phyloP scores from a whole-genome alignment of 2,329 filamentous ascomycete genomes.

The Xylaria sp. region DNA sequence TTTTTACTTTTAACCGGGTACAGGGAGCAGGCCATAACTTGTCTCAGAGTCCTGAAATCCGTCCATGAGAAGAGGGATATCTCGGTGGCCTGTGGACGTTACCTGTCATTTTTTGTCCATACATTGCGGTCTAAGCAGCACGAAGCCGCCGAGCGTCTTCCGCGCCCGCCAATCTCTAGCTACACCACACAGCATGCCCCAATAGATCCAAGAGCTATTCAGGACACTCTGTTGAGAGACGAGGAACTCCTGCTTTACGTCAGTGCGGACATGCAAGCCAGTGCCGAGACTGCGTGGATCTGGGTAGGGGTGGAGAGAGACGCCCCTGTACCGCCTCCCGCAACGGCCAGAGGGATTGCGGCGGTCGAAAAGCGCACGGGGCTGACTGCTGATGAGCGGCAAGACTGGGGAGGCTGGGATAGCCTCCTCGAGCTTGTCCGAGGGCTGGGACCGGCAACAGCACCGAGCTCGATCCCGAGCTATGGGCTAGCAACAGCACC shows the following conservation, averaged over 20 bases:
- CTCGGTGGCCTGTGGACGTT: slow-evolving; percentile 81
- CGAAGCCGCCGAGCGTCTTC: slow-evolving; percentile 54
- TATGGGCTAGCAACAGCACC: slow-evolving; percentile 37
- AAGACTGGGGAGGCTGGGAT: slow-evolving; percentile 85
- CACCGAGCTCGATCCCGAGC: slow-evolving; percentile 44
- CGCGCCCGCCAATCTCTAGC: slow-evolving; percentile 42
- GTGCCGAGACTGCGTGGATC: slow-evolving; percentile 81
- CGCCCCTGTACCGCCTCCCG: slow-evolving; percentile 41
- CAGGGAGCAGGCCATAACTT: slow-evolving; percentile 76
- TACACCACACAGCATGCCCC: slow-evolving; percentile 42
- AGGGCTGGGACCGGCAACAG: slow-evolving; percentile 57
- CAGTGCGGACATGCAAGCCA: slow-evolving; percentile 85
- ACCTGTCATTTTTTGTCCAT: slow-evolving; percentile 82
- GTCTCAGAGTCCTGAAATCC: slow-evolving; percentile 75
- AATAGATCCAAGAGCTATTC: slow-evolving; percentile 43
- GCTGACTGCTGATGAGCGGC: slow-evolving; percentile 65
- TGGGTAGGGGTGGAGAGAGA: slow-evolving; percentile 74
- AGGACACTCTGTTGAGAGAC: slow-evolving; percentile 65
- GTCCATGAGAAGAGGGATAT: slow-evolving; percentile 78
- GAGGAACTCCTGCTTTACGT: slow-evolving; percentile 90
- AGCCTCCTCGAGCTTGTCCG: slow-evolving; percentile 73
- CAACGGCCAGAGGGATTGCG: slow-evolving; percentile 52
- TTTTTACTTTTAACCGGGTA: slow-evolving; percentile 81
- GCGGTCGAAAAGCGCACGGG: slow-evolving; percentile 61
- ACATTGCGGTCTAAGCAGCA: slow-evolving; percentile 67